Conservation (phyloP, 768 basidiomycete genomes). For the Coprinopsis strossmayeri region DNA sequence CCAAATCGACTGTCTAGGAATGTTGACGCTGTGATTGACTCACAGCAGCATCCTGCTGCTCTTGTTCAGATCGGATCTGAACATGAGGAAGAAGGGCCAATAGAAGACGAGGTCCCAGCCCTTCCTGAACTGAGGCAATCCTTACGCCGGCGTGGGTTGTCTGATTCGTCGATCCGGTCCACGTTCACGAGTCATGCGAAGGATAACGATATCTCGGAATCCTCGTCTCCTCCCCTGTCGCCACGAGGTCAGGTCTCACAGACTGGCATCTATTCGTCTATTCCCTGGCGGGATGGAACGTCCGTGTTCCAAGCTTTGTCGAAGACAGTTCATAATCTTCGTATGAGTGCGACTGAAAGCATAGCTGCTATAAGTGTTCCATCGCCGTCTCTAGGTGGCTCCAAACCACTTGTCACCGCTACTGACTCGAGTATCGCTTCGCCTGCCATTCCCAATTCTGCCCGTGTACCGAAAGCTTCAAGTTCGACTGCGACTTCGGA, state of each 20-base stretch:
- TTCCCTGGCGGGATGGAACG: slow-evolving; percentile 31
- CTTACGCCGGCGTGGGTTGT: slow-evolving; percentile 72
- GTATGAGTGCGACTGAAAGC: slow-evolving; percentile 15
- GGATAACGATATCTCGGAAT: slow-evolving; percentile 15
- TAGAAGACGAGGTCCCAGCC: slow-evolving; percentile 39
- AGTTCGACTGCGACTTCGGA: background rate
- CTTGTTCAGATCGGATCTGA: too few species aligned
- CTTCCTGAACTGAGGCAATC: slow-evolving; percentile 48
- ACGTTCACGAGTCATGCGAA: slow-evolving; percentile 62
- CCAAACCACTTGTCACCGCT: background rate
- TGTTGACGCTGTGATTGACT: slow-evolving; percentile 76
- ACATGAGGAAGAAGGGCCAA: slow-evolving; percentile 28
- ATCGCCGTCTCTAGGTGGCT: background rate
- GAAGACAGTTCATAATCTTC: slow-evolving; percentile 46
- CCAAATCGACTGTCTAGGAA: slow-evolving; percentile 46
- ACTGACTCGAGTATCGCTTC: background rate
- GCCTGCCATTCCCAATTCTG: background rate
- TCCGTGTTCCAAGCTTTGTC: slow-evolving; percentile 51
- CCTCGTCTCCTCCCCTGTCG: slow-evolving; percentile 14
- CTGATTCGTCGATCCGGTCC: slow-evolving; percentile 89
- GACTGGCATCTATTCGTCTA: slow-evolving; percentile 8
- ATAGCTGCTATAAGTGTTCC: background rate
- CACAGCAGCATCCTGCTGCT: slow-evolving; percentile 22
- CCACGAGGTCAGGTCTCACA: slow-evolving; percentile 9
- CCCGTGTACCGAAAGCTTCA: background rate